Evolutionary conservation across 148 eudicot genomes (phyloP).

Genomic region (Chenopodium album): DNA sequence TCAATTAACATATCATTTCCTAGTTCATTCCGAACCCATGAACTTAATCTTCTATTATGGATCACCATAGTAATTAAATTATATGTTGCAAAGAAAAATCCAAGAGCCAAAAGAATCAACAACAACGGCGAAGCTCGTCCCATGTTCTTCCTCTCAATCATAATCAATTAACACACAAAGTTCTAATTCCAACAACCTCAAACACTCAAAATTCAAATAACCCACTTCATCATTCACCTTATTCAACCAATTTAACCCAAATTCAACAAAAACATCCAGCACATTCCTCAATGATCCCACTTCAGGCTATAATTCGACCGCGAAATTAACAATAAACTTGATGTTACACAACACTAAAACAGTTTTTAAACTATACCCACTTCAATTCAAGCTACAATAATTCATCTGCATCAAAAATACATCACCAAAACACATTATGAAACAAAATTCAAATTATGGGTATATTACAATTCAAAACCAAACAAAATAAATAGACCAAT

Average conservation of each 20-base stretch:
- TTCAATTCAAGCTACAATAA: constrained; percentile 27
- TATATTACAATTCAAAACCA: constrained; percentile 1
- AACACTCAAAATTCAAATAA: constrained; percentile 16
- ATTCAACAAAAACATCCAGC: not conserved
- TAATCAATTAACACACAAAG: constrained; percentile 16
- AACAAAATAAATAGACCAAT: not conserved
- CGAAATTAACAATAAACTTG: not conserved
- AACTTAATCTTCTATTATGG: constrained; percentile 42
- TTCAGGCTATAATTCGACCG: not conserved
- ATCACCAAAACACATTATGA: constrained; percentile 1
- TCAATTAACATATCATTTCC: constrained; percentile 40
- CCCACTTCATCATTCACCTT: constrained; percentile 15
- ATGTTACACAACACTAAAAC: not conserved
- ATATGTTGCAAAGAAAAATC: constrained; percentile 76
- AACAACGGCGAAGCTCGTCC: constrained; percentile 56
- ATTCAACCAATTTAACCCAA: not conserved
- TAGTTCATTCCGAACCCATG: constrained; percentile 23
- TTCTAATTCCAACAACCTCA: constrained; percentile 9
- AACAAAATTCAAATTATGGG: constrained; percentile 27
- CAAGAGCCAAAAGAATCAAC: constrained; percentile 57
- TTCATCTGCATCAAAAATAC: constrained; percentile 34
- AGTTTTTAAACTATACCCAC: constrained; percentile 17
- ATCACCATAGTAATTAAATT: constrained; percentile 61
- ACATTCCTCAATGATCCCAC: constrained; percentile 12
- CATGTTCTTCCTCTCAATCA: constrained; percentile 65